A percentile compares a stretch with the other conserved stretches of the same genome.
Evolutionary conservation across 139 green algal species (phyloP).

Genomic region (Edaphochlamys debaryana): DNA sequence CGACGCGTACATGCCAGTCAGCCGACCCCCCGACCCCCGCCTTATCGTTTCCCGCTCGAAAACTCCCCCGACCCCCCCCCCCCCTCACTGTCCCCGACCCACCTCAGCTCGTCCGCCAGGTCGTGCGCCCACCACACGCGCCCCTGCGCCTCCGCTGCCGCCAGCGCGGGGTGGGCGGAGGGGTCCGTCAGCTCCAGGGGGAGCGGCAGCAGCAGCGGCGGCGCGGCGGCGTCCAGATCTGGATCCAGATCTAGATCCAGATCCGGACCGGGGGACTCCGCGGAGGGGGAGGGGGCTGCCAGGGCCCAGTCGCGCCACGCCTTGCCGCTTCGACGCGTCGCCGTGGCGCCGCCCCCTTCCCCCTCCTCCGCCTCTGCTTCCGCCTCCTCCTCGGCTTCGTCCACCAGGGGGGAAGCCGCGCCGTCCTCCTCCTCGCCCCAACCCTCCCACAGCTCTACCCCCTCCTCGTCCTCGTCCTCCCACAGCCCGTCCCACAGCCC

Average conservation of each 20-base stretch:
- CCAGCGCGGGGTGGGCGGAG: slow-evolving; percentile 14
- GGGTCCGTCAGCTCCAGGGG: slow-evolving; percentile 9
- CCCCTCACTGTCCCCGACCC: slow-evolving; percentile 35
- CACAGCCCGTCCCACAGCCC: background rate
- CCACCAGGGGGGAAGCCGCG: no score
- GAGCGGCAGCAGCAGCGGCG: background rate
- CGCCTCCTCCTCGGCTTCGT: background rate
- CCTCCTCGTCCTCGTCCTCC: background rate
- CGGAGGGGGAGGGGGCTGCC: background rate
- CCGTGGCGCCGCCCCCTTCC: no score
- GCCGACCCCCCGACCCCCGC: no score
- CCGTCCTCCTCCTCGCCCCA: background rate
- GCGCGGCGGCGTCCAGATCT: background rate
- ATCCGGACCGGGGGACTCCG: no score
- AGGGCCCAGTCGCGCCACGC: background rate
- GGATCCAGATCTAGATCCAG: no score
- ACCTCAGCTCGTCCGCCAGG: slow-evolving; percentile 14
- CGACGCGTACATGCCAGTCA: no score
- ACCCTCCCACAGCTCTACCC: background rate
- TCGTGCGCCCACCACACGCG: slow-evolving; percentile 35
- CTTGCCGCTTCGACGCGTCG: background rate
- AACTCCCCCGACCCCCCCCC: no score
- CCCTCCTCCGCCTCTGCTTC: background rate
- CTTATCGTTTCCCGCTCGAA: no score
- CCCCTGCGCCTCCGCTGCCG: background rate